Evolutionary conservation across 2,329 filamentous ascomycete species (phyloP).

Genomic region (Raffaelea arxii): DNA sequence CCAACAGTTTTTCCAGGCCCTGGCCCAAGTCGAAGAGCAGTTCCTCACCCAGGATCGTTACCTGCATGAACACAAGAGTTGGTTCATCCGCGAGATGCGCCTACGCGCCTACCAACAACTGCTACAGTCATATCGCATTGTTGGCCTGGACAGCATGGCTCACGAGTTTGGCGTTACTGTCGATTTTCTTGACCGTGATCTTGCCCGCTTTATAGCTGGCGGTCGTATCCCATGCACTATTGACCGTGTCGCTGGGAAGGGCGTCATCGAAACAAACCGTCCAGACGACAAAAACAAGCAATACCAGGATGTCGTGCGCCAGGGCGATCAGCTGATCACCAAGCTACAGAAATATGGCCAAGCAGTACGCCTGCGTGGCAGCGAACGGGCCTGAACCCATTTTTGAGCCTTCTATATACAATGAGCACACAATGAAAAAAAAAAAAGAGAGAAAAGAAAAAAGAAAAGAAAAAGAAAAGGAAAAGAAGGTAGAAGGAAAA

Average conservation of each 20-base stretch:
- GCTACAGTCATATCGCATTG: constrained; percentile 92
- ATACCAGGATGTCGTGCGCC: constrained; percentile 95
- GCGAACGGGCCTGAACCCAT: constrained; percentile 63
- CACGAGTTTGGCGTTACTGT: constrained; percentile 94
- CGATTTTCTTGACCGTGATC: constrained; percentile 90
- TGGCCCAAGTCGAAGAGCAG: constrained; percentile 83
- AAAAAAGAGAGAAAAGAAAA: not conserved
- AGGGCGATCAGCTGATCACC: constrained; percentile 94
- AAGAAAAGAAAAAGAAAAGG: not conserved
- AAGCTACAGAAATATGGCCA: constrained; percentile 99
- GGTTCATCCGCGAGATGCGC: constrained; percentile 98
- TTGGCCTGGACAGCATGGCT: constrained; percentile 95
- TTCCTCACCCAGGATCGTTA: constrained; percentile 94
- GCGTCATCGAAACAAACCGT: constrained; percentile 94
- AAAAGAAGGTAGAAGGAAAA: not conserved
- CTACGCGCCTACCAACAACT: constrained; percentile 94
- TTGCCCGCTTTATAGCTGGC: constrained; percentile 93
- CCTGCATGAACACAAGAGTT: constrained; percentile 87
- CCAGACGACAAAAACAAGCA: constrained; percentile 99
- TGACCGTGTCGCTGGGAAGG: constrained; percentile 90
- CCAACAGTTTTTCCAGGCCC: constrained; percentile 81
- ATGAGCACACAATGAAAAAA: too few relatives aligned
- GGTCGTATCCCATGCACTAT: constrained; percentile 95
- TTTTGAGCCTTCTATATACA: too few relatives aligned
- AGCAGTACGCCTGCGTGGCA: constrained; percentile 85